Base-by-base conservation (phyloP, 805 yeast species). In the Nadsonia fulvescens region DNA sequence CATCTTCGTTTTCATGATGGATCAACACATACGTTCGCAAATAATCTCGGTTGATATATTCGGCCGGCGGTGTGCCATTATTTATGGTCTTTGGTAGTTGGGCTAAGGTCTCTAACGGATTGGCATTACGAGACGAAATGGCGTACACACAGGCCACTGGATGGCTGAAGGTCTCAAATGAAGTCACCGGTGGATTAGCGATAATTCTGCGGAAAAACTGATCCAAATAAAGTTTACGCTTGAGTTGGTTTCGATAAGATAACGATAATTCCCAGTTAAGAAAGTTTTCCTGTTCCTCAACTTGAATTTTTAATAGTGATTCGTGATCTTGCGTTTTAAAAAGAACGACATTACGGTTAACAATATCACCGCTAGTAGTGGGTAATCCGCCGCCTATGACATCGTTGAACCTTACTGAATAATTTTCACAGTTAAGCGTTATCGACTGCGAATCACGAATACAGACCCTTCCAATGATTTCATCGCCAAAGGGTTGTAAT, bases 101-200 rank as follows among this genome's bases (percentile, higher is more conserved):
- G 3, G 68, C 62, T 12, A 78, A 49, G 19, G 68, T 44, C 11
- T 61, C 63, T 27, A 74, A 58, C 4, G 89, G 69, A n/a, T 51
- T 47, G 8, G 64, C 70, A 16, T 71, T 77, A 8, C 49, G 36
- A 12, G 66, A 57, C 12, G 78, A 65, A 3, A 81, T 55, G 1
- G 72, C 70, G 26, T 81, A 58, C 8, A 86, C 44, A 21, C 82
- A 75, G 3, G 78, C 62, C 2, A 81, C 64, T 0, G 95, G 95
- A 43, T 83, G 94, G 37, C 76, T 71, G 46, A 82, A 70, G 4
- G 81, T 71, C 46, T 86, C 95, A 43, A 77, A 79, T 2, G 86
- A 70, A 2, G 78, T 67, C 6, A 77, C 49, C 5, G 61, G 59
- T 8, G 66, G 60, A 8, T 74, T 58, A 3, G 79, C 60, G 5